A percentile compares a stretch with the other conserved stretches of the same genome.
Conservation (phyloP, 2,329 filamentous ascomycete species). For the Exserohilum turcica region DNA sequence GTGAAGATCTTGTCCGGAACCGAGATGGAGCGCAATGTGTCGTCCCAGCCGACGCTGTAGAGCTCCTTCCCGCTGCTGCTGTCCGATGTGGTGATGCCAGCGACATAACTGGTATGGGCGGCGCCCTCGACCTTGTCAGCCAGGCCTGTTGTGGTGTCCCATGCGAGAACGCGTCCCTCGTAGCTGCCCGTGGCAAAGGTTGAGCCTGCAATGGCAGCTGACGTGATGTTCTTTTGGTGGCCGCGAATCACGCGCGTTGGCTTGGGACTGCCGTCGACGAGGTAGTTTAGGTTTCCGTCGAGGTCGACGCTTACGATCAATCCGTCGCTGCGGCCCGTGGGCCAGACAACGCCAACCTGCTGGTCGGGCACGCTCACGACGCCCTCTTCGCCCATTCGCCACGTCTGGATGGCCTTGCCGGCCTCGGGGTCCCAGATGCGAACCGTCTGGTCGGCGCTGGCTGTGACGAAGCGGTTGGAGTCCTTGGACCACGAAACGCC, state of each 20-base stretch:
- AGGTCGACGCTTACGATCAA: constrained; percentile 89
- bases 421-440: constrained; percentile 90
- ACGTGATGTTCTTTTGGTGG: constrained; percentile 89
- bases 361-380: constrained; percentile 76
- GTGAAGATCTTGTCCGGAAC: constrained; percentile 75
- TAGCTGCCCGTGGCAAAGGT: constrained; percentile 89
- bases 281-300: constrained; percentile 87
- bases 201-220: constrained; percentile 65
- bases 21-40: constrained; percentile 81
- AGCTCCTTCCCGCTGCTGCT: constrained; percentile 55
- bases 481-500: constrained; percentile 88
- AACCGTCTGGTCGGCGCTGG: constrained; percentile 92
- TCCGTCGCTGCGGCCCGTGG: constrained; percentile 78
- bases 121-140: constrained; percentile 78
- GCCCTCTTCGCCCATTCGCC: constrained; percentile 80
- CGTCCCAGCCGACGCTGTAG: constrained; percentile 94
- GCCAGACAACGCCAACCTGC: constrained; percentile 94
- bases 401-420: constrained; percentile 77
- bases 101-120: constrained; percentile 83
- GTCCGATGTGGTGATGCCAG: constrained; percentile 66
- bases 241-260: constrained; percentile 78
- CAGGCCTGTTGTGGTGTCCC: constrained; percentile 74
- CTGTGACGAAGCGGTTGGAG: constrained; percentile 84
- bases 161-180: constrained; percentile 83
- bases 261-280: constrained; percentile 71